phyloP scores from a whole-genome alignment of 2,329 filamentous ascomycete species.

The Cordyceps pruinosa region DNA sequence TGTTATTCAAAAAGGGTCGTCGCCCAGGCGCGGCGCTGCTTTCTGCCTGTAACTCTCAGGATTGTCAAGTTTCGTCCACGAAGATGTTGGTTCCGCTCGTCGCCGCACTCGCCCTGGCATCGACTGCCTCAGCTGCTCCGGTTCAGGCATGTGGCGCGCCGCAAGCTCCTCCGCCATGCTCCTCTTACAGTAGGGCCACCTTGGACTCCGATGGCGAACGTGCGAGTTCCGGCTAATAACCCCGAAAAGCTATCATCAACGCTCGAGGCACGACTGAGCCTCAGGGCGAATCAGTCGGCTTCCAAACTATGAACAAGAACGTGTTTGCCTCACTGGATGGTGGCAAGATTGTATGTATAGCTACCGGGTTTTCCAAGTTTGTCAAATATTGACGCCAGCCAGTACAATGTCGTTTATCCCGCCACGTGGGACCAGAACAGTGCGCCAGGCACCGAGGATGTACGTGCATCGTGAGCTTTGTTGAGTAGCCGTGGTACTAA shows the following conservation, averaged over 20 bases:
- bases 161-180: neutral
- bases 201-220: neutral
- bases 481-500: neutral
- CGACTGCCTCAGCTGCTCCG: neutral
- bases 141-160: neutral
- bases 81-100: neutral
- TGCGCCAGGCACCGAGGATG: constrained; percentile 7
- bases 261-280: constrained; percentile 10
- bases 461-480: neutral
- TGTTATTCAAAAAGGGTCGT: neutral
- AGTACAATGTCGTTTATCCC: constrained; percentile 13
- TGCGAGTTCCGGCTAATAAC: neutral
- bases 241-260: constrained; percentile 11
- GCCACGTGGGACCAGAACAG: constrained; percentile 8
- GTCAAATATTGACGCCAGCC: neutral
- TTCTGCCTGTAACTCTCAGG: neutral
- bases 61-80: neutral
- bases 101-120: neutral
- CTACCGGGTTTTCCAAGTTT: neutral
- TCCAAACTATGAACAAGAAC: constrained; percentile 11
- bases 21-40: too few relatives aligned
- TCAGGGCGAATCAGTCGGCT: constrained; percentile 10
- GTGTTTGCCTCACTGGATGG: neutral
- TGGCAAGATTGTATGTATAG: constrained; percentile 9
- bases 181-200: constrained; percentile 3